Conservation (phyloP, 352 stramenopile species). For the Globisporangium ultimum region DNA sequence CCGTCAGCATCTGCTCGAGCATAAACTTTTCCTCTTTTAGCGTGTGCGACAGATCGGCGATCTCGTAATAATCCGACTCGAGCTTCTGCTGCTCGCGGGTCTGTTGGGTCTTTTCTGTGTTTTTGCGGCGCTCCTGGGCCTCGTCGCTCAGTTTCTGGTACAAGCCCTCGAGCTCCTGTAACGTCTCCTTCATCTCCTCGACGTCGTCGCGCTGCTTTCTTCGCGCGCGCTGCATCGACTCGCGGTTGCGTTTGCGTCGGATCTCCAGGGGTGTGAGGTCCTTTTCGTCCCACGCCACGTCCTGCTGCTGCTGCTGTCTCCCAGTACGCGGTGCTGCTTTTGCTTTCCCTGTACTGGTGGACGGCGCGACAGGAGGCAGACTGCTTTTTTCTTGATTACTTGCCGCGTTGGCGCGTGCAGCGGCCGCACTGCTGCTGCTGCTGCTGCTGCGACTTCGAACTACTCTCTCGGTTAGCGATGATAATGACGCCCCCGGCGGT, state of each 20-base stretch:
- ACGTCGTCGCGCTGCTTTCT: constrained; percentile 44
- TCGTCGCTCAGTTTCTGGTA: constrained; percentile 42
- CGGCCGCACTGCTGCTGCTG: not conserved
- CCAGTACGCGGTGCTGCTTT: not conserved
- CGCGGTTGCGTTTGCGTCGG: constrained; percentile 47
- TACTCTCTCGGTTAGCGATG: not conserved
- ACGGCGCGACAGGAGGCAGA: not conserved
- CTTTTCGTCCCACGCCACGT: constrained; percentile 25
- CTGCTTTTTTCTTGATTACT: not conserved
- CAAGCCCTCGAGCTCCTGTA: constrained; percentile 39
- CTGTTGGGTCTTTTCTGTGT: not conserved
- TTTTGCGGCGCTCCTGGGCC: constrained; percentile 19
- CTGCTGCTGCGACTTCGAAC: constrained; percentile 2
- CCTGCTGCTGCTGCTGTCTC: not conserved
- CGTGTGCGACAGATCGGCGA: constrained; percentile 50
- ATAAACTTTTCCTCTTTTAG: constrained; percentile 67
- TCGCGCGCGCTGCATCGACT: constrained; percentile 52
- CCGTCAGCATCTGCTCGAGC: constrained; percentile 27
- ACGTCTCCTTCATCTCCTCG: constrained; percentile 41
- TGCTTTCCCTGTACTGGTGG: not conserved
- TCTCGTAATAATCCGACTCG: constrained; percentile 45
- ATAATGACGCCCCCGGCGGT: not conserved
- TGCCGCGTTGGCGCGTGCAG: not conserved
- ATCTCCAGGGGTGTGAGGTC: constrained; percentile 45
- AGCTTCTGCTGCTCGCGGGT: constrained; percentile 9